phyloP scores from a whole-genome alignment of 1,284 basidiomycete genomes.

The Ceratobasidium sp. region DNA sequence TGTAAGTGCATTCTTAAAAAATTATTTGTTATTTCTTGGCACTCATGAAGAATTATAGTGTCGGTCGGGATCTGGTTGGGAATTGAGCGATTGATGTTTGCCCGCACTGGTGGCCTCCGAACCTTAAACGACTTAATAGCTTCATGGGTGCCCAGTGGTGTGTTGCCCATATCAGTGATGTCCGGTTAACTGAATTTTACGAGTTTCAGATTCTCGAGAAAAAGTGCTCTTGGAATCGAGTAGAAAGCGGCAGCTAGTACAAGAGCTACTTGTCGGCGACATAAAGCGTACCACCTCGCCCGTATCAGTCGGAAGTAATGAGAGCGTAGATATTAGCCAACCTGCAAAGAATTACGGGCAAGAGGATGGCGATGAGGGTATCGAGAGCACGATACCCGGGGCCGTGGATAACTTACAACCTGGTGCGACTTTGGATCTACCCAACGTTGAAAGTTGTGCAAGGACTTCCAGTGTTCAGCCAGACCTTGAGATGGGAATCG shows the following conservation, averaged over 20 bases:
- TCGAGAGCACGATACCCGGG: constrained; percentile 14
- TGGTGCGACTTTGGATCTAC: not conserved
- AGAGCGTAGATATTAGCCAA: constrained; percentile 4
- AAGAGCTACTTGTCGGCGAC: too few species aligned
- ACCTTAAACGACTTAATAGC: too few species aligned
- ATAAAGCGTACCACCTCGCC: too few species aligned
- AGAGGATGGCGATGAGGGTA: constrained; percentile 17
- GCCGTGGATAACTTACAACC: constrained; percentile 15
- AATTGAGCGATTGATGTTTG: not conserved
- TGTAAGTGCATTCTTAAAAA: constrained; percentile 8
- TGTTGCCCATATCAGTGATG: too few species aligned
- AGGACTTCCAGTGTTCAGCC: not conserved
- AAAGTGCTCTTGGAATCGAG: too few species aligned
- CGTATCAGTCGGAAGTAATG: not conserved
- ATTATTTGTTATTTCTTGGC: too few species aligned
- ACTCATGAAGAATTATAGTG: not conserved
- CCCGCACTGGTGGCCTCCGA: too few species aligned
- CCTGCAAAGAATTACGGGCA: constrained; percentile 12
- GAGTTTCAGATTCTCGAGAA: too few species aligned
- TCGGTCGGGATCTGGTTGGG: constrained; percentile 49
- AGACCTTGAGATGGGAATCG: not conserved
- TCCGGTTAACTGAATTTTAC: too few species aligned
- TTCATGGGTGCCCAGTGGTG: too few species aligned
- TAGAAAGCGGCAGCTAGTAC: too few species aligned
- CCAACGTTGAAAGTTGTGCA: not conserved